These are phyloP conservation scores for Canavalia ensiformis DNA, from an alignment of 306 rosid genomes.

Conservation along the genomic window DNA sequence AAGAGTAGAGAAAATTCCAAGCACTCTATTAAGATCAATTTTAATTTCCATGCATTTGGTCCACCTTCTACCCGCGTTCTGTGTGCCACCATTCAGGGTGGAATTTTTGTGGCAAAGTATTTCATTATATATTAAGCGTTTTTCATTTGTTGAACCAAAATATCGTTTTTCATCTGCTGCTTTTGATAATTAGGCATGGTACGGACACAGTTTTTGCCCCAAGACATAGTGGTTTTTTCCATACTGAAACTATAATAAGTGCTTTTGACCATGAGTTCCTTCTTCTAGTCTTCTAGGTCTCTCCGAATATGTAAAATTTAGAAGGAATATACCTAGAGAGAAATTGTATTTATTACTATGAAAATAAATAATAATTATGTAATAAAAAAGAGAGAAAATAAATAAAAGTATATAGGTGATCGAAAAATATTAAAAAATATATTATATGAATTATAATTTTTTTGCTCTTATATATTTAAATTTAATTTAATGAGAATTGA, in stretches of 20 bases:
- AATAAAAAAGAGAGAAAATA: too few relatives aligned
- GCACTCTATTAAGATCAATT: neutral
- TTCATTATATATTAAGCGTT: neutral
- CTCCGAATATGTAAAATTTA: neutral
- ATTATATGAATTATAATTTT: too few relatives aligned
- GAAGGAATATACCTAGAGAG: too few relatives aligned
- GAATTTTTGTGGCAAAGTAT: neutral
- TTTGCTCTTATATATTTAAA: too few relatives aligned
- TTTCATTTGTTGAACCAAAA: neutral
- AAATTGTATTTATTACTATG: too few relatives aligned
- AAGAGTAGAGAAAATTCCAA: constrained; percentile 38
- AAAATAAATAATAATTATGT: too few relatives aligned
- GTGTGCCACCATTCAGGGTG: constrained; percentile 43
- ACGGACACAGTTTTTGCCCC: neutral
- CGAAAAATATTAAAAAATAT: too few relatives aligned
- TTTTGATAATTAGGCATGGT: neutral
- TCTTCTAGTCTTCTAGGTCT: neutral
- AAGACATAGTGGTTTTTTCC: neutral
- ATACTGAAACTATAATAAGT: neutral
- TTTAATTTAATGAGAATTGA: too few relatives aligned
- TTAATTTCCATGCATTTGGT: constrained; percentile 29
- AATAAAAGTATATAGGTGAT: too few relatives aligned
- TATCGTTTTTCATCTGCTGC: constrained; percentile 1
- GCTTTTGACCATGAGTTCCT: neutral
- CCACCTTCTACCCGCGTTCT: constrained; percentile 38